Evolutionary conservation across 148 eudicot species (phyloP).

Genomic region (Rheum nobile): DNA sequence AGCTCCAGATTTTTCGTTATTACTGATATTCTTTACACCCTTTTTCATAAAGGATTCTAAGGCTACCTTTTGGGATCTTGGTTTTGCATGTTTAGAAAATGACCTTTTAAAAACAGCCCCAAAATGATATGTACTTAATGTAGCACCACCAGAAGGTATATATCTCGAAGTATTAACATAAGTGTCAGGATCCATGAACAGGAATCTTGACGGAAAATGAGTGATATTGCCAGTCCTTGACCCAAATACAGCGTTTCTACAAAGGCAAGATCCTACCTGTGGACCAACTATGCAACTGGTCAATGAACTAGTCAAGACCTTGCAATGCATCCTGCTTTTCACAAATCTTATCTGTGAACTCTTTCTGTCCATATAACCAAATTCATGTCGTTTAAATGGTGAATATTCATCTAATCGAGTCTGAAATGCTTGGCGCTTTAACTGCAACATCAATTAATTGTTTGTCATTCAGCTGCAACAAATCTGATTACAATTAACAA

Average conservation of each 20-base stretch:
- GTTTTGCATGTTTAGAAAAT: constrained; percentile 24
- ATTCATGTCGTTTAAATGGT: constrained; percentile 13
- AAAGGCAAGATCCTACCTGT: constrained; percentile 11
- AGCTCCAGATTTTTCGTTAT: constrained; percentile 11
- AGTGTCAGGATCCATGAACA: constrained; percentile 16
- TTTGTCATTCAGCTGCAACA: not conserved
- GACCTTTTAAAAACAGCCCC: constrained; percentile 28
- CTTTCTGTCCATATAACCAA: constrained; percentile 20
- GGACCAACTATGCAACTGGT: constrained; percentile 17
- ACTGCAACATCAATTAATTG: constrained; percentile 19
- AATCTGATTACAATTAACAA: not conserved
- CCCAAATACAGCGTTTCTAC: constrained; percentile 18
- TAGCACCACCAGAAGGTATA: constrained; percentile 19
- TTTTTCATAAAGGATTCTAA: constrained; percentile 11
- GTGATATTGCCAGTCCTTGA: constrained; percentile 18
- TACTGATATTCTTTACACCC: constrained; percentile 19
- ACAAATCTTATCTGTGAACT: constrained; percentile 23
- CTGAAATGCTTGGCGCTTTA: constrained; percentile 31
- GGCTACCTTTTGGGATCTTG: constrained; percentile 21
- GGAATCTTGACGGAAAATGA: constrained; percentile 19
- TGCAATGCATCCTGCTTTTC: constrained; percentile 25
- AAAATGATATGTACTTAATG: constrained; percentile 12
- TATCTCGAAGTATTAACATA: constrained; percentile 17
- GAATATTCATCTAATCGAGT: constrained; percentile 15
- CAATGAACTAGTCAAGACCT: constrained; percentile 18